Conservation (phyloP, 768 basidiomycete species). For the Cystobasidium ongulense region DNA sequence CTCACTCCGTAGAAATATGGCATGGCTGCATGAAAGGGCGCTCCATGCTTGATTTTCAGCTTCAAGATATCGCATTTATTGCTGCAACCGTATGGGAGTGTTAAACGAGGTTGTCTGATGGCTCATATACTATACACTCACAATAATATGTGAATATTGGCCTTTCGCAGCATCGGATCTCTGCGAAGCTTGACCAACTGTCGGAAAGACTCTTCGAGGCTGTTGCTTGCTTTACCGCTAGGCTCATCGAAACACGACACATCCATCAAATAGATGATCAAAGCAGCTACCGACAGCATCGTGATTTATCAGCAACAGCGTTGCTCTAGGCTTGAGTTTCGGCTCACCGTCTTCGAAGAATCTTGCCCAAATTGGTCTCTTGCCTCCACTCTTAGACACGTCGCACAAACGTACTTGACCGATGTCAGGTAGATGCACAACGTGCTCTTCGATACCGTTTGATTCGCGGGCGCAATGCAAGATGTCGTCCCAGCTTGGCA, state of each 20-base stretch:
- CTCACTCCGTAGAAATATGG: neutral
- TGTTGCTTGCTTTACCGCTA: neutral
- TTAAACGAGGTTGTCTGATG: neutral
- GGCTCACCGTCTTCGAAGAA: slow-evolving; percentile 19
- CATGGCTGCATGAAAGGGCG: neutral
- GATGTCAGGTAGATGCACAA: neutral
- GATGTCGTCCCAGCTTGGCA: neutral
- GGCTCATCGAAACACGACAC: neutral
- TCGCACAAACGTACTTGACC: neutral
- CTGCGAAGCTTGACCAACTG: neutral
- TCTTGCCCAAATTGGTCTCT: neutral
- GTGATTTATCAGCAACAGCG: no score
- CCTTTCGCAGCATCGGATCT: neutral
- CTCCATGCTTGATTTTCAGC: slow-evolving; percentile 3
- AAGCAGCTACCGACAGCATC: neutral
- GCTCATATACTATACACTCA: neutral
- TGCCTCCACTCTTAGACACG: neutral
- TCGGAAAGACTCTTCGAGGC: slow-evolving; percentile 3
- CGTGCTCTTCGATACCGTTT: neutral
- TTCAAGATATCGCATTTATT: slow-evolving; percentile 12
- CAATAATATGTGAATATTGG: neutral
- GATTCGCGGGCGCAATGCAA: neutral
- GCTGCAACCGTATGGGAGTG: neutral
- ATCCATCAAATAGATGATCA: neutral
- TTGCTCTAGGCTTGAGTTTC: neutral